Conservation (phyloP, 2,329 filamentous ascomycete genomes). For the Colletotrichum endophyticum region DNA sequence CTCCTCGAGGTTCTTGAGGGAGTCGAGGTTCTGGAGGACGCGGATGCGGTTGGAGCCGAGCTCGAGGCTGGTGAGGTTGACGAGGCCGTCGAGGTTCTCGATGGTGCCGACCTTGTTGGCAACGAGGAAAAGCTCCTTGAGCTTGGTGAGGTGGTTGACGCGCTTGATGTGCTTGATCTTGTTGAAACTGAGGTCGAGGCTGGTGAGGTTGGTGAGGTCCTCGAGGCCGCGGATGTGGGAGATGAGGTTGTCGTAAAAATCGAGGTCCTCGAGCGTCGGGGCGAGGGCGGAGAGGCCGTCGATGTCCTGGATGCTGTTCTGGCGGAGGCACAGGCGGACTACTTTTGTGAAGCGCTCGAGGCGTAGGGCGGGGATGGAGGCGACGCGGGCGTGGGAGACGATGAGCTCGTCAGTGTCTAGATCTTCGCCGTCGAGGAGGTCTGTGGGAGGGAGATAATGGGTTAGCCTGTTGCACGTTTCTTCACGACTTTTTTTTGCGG, state of each 20-base stretch:
- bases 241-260: constrained; percentile 96
- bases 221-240: constrained; percentile 86
- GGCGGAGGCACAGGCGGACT: constrained; percentile 83
- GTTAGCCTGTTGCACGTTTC: constrained; percentile 7
- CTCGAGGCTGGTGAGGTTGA: constrained; percentile 81
- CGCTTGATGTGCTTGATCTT: constrained; percentile 99
- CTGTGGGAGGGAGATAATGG: constrained; percentile 36
- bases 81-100: constrained; percentile 79
- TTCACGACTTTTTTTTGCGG: background rate
- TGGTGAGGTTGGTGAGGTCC: constrained; percentile 74
- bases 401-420: constrained; percentile 78
- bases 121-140: constrained; percentile 89
- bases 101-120: constrained; percentile 93
- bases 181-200: constrained; percentile 94
- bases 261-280: constrained; percentile 77
- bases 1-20: constrained; percentile 78
- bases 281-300: constrained; percentile 73
- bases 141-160: constrained; percentile 74
- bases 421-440: constrained; percentile 66
- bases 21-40: constrained; percentile 84
- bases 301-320: constrained; percentile 86
- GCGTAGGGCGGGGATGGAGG: constrained; percentile 77
- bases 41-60: constrained; percentile 91
- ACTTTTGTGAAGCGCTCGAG: constrained; percentile 84
- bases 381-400: constrained; percentile 84